These are phyloP conservation scores for Annona squamosa DNA, from an alignment of 164 flowering plant species.

Conservation along the genomic window DNA sequence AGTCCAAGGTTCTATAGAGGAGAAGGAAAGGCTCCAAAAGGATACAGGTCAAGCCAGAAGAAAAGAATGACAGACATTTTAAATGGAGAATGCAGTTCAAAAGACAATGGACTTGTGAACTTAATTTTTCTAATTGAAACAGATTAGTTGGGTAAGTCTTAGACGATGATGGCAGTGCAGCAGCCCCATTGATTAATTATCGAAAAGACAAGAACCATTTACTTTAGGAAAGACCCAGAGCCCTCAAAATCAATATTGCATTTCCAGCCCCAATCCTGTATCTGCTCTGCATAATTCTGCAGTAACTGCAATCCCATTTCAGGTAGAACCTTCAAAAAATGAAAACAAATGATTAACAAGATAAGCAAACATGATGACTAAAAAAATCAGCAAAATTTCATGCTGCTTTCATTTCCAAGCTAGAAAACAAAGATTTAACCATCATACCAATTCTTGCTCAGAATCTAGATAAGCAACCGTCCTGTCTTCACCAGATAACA, in stretches of 20 bases:
- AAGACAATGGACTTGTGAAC: background rate
- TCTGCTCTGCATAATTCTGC: conserved; percentile 63
- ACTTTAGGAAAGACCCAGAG: conserved; percentile 65
- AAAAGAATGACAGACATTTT: background rate
- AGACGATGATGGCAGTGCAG: background rate
- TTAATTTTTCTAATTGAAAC: background rate
- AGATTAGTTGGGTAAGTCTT: background rate
- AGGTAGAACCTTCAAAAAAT: conserved; percentile 45
- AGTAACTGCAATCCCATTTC: conserved; percentile 79
- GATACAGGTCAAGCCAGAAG: background rate
- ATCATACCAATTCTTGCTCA: conserved; percentile 73
- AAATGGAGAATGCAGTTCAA: background rate
- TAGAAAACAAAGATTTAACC: background rate
- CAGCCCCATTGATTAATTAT: no score
- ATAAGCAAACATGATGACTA: background rate
- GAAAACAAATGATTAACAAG: background rate
- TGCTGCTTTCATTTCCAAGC: background rate
- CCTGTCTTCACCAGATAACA: conserved; percentile 73
- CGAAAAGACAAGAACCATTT: conserved; percentile 7
- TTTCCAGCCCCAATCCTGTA: conserved; percentile 91
- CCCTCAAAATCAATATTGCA: conserved; percentile 55
- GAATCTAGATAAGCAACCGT: conserved; percentile 60
- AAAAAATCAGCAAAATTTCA: background rate
- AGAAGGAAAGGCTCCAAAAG: no score
- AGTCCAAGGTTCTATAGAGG: no score